A percentile compares a stretch with the other conserved stretches of the same genome.
phyloP scores from a whole-genome alignment of 140 eudicot genomes.

The Stevia rebaudiana region DNA sequence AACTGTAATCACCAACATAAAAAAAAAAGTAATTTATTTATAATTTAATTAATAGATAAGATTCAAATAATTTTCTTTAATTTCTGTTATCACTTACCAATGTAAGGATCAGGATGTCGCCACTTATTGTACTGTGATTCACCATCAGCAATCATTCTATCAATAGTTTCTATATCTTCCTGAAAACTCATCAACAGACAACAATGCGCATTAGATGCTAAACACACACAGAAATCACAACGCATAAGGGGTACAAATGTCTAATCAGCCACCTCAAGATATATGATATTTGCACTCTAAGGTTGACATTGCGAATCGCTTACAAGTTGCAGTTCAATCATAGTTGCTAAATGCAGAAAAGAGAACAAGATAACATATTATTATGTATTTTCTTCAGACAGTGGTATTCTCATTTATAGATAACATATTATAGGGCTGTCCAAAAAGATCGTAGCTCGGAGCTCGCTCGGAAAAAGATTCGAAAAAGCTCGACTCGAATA shows the following conservation, averaged over 20 bases:
- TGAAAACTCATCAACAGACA: constrained; percentile 25
- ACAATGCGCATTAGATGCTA: constrained; percentile 10
- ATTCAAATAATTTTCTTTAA: neutral
- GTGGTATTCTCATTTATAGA: too few species aligned
- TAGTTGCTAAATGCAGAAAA: neutral
- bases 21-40: neutral
- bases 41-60: neutral
- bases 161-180: constrained; percentile 85
- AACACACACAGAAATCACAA: neutral
- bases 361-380: too few species aligned
- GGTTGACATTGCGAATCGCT: neutral
- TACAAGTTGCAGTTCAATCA: neutral
- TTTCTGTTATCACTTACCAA: constrained; percentile 45
- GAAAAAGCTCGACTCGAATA: too few species aligned
- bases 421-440: too few species aligned
- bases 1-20: constrained; percentile 38
- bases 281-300: too few species aligned
- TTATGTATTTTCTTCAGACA: too few species aligned
- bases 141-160: constrained; percentile 83
- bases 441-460: too few species aligned
- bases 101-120: constrained; percentile 96
- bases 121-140: constrained; percentile 71
- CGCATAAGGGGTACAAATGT: neutral
- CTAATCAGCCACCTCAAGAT: neutral
- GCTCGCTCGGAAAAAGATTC: too few species aligned